phyloP scores from a whole-genome alignment of 768 basidiomycete species.

The Suillus brevipes region DNA sequence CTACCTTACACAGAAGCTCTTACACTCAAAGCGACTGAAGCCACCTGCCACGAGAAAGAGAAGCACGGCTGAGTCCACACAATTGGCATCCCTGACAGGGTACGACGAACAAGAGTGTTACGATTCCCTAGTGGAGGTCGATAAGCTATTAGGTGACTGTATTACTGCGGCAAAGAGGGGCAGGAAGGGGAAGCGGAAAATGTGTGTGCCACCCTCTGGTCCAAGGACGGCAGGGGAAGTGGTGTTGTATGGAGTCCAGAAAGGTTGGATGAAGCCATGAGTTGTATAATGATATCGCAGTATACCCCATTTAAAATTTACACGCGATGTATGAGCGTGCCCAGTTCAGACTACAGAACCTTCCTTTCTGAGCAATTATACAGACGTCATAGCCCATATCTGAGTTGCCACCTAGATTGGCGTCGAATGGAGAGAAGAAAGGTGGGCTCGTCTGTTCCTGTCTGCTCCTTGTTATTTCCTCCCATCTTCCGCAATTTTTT shows the following conservation, averaged over 20 bases:
- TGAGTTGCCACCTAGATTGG: slow-evolving; percentile 8
- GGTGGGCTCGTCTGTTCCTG: slow-evolving; percentile 7
- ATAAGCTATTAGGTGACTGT: slow-evolving; percentile 52
- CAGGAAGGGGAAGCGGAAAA: slow-evolving; percentile 38
- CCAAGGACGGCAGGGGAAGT: slow-evolving; percentile 55
- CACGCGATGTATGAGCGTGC: background rate
- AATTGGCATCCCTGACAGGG: slow-evolving; percentile 27
- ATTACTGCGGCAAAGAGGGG: slow-evolving; percentile 40
- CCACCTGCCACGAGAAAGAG: slow-evolving; percentile 47
- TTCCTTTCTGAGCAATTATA: slow-evolving; percentile 18
- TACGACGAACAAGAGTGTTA: slow-evolving; percentile 72
- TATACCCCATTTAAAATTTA: background rate
- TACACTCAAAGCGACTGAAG: slow-evolving; percentile 68
- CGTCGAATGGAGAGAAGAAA: slow-evolving; percentile 8
- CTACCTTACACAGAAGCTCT: slow-evolving; percentile 73
- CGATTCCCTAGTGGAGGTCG: slow-evolving; percentile 65
- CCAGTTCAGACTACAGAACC: background rate
- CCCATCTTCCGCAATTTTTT: slow-evolving; percentile 9
- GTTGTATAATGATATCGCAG: background rate
- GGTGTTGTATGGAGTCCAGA: slow-evolving; percentile 58
- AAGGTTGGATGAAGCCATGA: slow-evolving; percentile 56
- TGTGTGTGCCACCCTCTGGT: slow-evolving; percentile 19
- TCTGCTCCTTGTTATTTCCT: slow-evolving; percentile 6
- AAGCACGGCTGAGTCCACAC: slow-evolving; percentile 16
- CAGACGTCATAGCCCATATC: slow-evolving; percentile 8